Evolutionary conservation across 1,139 yeast species (phyloP), one percentile per base, ranked within the genome.

Genomic region (Spathaspora sp.): DNA sequence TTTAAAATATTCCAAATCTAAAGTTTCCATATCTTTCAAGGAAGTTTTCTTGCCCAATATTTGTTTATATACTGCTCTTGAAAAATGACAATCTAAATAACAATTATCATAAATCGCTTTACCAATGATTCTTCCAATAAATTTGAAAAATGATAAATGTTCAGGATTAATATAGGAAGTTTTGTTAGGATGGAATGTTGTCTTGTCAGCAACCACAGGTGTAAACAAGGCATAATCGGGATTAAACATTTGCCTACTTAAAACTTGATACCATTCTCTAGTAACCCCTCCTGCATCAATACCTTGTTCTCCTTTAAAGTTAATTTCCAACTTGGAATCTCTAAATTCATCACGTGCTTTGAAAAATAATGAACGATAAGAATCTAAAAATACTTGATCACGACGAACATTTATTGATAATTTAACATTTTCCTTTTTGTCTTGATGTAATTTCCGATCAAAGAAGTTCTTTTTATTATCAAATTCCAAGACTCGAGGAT

Each of bases 211-310:
- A 0, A 96, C 89, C 44, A 90, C 96, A 0, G 99, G 97, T 0
- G 88, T 77, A 61, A 93, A 95, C 50, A 95, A 70, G 0, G 97
- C 98, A 69, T 91, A 91, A 59, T 90, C 97, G 0, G 99, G 96
- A 61, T 93, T 91, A 68, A 93, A 90, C 89, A 95, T 91, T 65
- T 93, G 98, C 51, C 97, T 76, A 0, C 97, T 86, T 47, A 95
- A 69, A 8, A 91, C 96, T 62, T 90, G 98, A 60, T 86, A 91
- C 99, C 99, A 95, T 64, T 95, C 99, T 59, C 99, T 76, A 0
- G 97, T 89, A 18, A 95, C 86, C 44, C 99, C 99, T 56, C 99
- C 99, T 2, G 97, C 99, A 74, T 95, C 99, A 43, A 93, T 89
- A 55, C 99, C 99, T 48, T 88, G 87, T 63, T 95, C 99, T 3